Evolutionary conservation across 1,284 basidiomycete genomes (phyloP), one percentile per base, ranked within the genome.

Genomic region (Tilletiaria anomala): DNA sequence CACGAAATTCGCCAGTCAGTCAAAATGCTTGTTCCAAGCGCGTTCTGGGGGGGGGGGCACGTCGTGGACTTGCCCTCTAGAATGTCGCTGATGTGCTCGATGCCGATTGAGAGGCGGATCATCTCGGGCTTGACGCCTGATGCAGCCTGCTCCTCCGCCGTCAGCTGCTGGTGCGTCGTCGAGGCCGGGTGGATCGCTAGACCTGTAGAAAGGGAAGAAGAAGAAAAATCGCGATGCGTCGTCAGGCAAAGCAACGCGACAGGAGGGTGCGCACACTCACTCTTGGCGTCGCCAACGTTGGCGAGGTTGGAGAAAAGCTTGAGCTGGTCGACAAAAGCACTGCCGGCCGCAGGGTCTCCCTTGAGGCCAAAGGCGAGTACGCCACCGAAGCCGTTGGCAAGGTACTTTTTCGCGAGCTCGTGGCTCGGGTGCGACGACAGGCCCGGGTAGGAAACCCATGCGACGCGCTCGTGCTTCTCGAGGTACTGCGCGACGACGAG

Each of bases 381-480:
- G 37, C 83, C 84, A 12, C 84, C 83, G 48, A 73, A 87, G 5
- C 64, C 63, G 37, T 47, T 45, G 35, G 45, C 40, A 19, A 68
- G 54, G 47, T 60, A 61, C 51, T 65, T 72, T 59, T 76, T 73
- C 12, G 81, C 84, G 5, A 73, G 60, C 39, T 67, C 67, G 67
- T 88, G 73, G 29, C 76, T 78, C 3, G 73, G 68, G 67, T 88
- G 85, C 10, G 68, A 71, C 43, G 70, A 59, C 3, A 86, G 75
- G 17, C 84, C 84, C 29, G 80, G 75, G 63, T 87, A 89, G 1
- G 78, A 80, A 5, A 89, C 82, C 83, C 83, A 88, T 0, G 75
- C 66, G 31, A 88, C 77, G 36, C 75, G 73, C 5, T 76, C 74
- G 61, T 87, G 79, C 43, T 74, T 65, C 61, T 82, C 74, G 34